A percentile compares a stretch with the other conserved stretches of the same genome.
Conservation (phyloP, 2,329 filamentous ascomycete genomes). For the Hypoxylon sp. region DNA sequence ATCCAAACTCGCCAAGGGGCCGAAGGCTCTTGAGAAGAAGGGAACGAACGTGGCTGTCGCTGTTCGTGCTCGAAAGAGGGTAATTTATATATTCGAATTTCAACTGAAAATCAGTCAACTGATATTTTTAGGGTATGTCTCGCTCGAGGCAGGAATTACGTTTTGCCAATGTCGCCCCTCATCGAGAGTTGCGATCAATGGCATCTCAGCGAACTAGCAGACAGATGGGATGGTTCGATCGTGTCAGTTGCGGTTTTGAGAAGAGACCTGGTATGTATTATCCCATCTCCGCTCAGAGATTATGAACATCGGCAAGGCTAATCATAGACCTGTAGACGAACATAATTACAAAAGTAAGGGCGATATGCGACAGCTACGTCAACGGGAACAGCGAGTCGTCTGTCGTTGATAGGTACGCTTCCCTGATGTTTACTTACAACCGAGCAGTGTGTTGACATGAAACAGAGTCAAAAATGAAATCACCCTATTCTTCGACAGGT, state of each 20-base stretch:
- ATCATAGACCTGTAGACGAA: constrained; percentile 57
- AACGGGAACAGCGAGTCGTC: constrained; percentile 62
- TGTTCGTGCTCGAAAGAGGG: constrained; percentile 80
- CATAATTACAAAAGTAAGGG: constrained; percentile 68
- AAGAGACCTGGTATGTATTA: constrained; percentile 71
- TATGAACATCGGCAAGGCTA: background rate
- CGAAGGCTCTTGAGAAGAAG: constrained; percentile 71
- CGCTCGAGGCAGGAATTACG: constrained; percentile 76
- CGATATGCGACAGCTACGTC: constrained; percentile 70
- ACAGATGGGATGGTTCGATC: constrained; percentile 76
- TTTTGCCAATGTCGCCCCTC: constrained; percentile 74
- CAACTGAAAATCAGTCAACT: constrained; percentile 26
- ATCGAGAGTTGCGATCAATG: constrained; percentile 77
- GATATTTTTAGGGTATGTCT: constrained; percentile 68
- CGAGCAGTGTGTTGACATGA: constrained; percentile 1
- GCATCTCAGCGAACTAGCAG: constrained; percentile 73
- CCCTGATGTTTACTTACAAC: background rate
- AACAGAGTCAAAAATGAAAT: constrained; percentile 52
- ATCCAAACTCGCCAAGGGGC: constrained; percentile 70
- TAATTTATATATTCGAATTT: constrained; percentile 48
- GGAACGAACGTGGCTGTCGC: constrained; percentile 77
- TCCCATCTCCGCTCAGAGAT: background rate
- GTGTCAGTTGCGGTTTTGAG: constrained; percentile 78
- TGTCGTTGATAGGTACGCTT: constrained; percentile 65
- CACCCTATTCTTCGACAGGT: constrained; percentile 51